These are phyloP conservation scores for Gynostemma pentaphyllum DNA, from an alignment of 306 rosid species.

Conservation along the genomic window DNA sequence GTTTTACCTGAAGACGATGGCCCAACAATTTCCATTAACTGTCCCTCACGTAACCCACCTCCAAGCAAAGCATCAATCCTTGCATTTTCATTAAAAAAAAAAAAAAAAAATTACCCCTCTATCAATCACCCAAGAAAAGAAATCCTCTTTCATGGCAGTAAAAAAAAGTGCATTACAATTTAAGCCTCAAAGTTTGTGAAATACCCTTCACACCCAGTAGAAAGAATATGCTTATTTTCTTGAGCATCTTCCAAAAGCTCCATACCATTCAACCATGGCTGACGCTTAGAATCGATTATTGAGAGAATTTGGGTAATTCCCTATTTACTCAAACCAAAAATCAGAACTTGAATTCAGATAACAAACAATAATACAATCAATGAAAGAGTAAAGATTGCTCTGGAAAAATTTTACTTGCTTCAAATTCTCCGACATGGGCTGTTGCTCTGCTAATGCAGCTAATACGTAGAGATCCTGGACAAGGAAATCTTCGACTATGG, in stretches of 20 bases:
- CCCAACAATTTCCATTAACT: slow-evolving; percentile 83
- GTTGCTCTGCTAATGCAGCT: slow-evolving; percentile 24
- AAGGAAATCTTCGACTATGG: slow-evolving; percentile 68
- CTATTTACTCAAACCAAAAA: slow-evolving; percentile 14
- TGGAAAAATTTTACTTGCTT: slow-evolving; percentile 28
- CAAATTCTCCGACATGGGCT: slow-evolving; percentile 23
- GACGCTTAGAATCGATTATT: slow-evolving; percentile 23
- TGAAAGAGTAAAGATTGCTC: neutral
- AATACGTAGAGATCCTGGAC: slow-evolving; percentile 35
- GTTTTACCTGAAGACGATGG: slow-evolving; percentile 83
- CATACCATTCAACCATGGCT: slow-evolving; percentile 38
- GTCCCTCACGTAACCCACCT: slow-evolving; percentile 76
- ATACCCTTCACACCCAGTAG: slow-evolving; percentile 70
- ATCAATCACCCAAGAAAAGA: neutral
- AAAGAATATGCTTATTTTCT: slow-evolving; percentile 24
- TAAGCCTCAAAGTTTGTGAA: neutral
- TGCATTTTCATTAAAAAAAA: slow-evolving; percentile 14
- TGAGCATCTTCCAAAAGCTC: slow-evolving; percentile 34
- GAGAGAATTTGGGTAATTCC: slow-evolving; percentile 31
- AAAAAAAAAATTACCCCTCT: no score
- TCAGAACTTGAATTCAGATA: neutral
- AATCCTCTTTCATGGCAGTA: neutral
- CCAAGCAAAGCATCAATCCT: slow-evolving; percentile 66
- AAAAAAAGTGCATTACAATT: neutral
- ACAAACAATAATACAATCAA: neutral